phyloP scores from a whole-genome alignment of 805 yeast species.

The Kodamaea jinghongensis region DNA sequence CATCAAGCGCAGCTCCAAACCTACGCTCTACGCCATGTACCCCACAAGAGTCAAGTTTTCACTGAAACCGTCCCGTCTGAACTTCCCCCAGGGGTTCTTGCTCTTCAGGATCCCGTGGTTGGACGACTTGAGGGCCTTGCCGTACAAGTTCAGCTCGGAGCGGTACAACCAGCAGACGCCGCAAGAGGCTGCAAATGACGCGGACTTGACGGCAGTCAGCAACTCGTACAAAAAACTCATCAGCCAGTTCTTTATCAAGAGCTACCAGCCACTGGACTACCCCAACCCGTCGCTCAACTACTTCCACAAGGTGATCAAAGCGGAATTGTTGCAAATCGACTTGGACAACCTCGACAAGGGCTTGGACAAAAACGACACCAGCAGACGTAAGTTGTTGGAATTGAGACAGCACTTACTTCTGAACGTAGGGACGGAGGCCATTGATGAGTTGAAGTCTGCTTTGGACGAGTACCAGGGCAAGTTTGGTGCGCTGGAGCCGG shows the following conservation, averaged over 20 bases:
- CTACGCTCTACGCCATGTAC: constrained; percentile 55
- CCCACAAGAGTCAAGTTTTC: constrained; percentile 43
- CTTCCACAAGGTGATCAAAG: constrained; percentile 63
- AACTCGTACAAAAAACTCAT: constrained; percentile 23
- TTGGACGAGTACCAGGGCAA: constrained; percentile 13
- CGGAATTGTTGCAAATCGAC: constrained; percentile 55
- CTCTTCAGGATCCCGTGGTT: constrained; percentile 67
- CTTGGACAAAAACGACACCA: constrained; percentile 21
- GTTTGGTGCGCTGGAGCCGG: constrained; percentile 17
- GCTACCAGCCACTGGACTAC: constrained; percentile 56
- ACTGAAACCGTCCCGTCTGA: constrained; percentile 17
- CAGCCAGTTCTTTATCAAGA: constrained; percentile 41
- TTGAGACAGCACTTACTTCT: constrained; percentile 9
- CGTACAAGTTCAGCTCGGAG: constrained; percentile 33
- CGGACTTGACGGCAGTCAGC: constrained; percentile 21
- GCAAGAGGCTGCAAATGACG: constrained; percentile 15
- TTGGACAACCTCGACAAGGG: constrained; percentile 14
- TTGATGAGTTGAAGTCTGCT: constrained; percentile 13
- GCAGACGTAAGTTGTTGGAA: constrained; percentile 16
- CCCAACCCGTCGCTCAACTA: constrained; percentile 67
- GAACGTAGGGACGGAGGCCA: constrained; percentile 9
- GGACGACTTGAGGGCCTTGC: constrained; percentile 71
- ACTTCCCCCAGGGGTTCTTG: constrained; percentile 71
- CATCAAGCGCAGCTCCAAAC: constrained; percentile 49
- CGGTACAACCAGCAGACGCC: constrained; percentile 10